Evolutionary conservation across 495 filamentous ascomycete genomes (phyloP).

Genomic region (Penicillium malachiteum): DNA sequence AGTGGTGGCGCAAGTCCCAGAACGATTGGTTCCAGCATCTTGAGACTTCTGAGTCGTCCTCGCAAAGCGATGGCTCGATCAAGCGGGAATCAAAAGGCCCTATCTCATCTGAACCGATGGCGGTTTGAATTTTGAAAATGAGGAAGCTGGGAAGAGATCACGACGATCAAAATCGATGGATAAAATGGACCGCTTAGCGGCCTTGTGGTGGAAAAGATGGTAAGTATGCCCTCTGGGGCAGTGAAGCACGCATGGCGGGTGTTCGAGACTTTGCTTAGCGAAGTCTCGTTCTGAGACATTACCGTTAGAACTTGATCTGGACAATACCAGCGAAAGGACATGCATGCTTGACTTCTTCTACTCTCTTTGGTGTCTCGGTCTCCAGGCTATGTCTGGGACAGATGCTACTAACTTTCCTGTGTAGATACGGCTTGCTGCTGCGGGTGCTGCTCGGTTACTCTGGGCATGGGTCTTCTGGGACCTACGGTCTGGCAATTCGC

Average conservation of each 20-base stretch:
- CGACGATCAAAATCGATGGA: no score
- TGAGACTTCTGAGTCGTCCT: slow-evolving; percentile 17
- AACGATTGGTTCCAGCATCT: slow-evolving; percentile 35
- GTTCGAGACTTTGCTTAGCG: slow-evolving; percentile 34
- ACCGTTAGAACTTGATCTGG: slow-evolving; percentile 57
- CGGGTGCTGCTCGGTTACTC: neutral
- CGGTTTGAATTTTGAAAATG: neutral
- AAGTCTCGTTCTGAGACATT: slow-evolving; percentile 45
- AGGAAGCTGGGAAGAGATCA: no score
- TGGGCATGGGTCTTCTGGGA: neutral
- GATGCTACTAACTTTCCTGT: slow-evolving; percentile 16
- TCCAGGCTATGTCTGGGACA: slow-evolving; percentile 6
- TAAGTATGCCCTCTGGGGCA: slow-evolving; percentile 4
- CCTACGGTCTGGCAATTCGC: neutral
- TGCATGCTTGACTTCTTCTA: slow-evolving; percentile 32
- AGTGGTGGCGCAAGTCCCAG: slow-evolving; percentile 39
- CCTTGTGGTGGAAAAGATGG: neutral
- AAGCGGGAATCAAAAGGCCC: neutral
- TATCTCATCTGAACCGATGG: neutral
- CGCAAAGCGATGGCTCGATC: slow-evolving; percentile 10
- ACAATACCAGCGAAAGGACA: slow-evolving; percentile 56
- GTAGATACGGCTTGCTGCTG: slow-evolving; percentile 23
- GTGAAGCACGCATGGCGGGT: slow-evolving; percentile 36
- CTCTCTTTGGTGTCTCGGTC: slow-evolving; percentile 12
- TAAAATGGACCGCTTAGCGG: neutral